Evolutionary conservation across 2,329 filamentous ascomycete species (phyloP), one percentile per base, ranked within the genome.

Genomic region (Chaetomium globosum): DNA sequence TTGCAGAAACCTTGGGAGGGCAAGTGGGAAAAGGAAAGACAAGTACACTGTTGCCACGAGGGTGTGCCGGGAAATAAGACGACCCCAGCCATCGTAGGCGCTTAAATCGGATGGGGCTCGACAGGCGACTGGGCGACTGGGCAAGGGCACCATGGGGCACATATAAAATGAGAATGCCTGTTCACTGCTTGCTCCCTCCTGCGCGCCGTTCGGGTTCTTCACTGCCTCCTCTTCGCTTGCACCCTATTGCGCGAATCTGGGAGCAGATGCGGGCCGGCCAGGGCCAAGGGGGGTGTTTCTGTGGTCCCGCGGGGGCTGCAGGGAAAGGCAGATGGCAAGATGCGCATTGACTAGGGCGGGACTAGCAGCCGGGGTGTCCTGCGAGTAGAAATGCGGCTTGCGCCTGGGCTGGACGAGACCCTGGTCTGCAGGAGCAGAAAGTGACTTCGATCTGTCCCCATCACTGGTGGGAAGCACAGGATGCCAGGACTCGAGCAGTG

Each of bases 101-200:
- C 76, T 77, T 80, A 80, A 72, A 71, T 69, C 60, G 64, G 71
- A 73, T 71, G 71, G 74, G 36, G 75, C 70, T 73, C 74, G 75
- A 74, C 70, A 61, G 10, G 76, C 79, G 74, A 80, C 74, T 81
- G 80, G 80, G 77, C 74, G 74, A 80, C 74, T 80, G 80, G 80
- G 77, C 74, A 76, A 72, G 26, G 26, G 19, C 69, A 69, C 58
- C 31, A 23, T 55, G 59, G 39, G 21, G 49, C 49, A 53, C 59
- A 46, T 78, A 79, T 80, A 78, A 81, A 79, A 81, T 80, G 79
- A 81, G 26, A 78, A 75, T 77, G 74, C 77, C 75, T 74, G 62
- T 58, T 63, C 53, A 31, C 52, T 56, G 39, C 26, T 62, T 56
- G 39, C 26, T 62, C 39, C 43, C 54, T 46, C 57, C 30, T 64